phyloP scores from a whole-genome alignment of 2,329 filamentous ascomycete genomes.

The Thyridium curvatum region DNA sequence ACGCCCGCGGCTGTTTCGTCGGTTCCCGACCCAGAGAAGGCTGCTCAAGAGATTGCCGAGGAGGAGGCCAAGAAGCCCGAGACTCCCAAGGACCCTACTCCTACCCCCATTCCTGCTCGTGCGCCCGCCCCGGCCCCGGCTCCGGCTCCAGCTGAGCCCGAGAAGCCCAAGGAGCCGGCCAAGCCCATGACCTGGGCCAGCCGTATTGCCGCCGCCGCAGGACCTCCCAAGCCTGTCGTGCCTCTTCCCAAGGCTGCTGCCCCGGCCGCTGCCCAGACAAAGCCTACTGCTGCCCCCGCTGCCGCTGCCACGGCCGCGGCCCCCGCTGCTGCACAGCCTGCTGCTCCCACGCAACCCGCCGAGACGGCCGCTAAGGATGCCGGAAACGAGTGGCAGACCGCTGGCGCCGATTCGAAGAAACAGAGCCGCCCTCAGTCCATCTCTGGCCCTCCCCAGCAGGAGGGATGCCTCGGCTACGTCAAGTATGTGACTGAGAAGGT shows the following conservation, averaged over 20 bases:
- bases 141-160: conserved; percentile 33
- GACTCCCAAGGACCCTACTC: conserved; percentile 58
- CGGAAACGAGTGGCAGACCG: conserved; percentile 79
- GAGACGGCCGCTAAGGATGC: conserved; percentile 44
- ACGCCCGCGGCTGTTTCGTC: conserved; percentile 20
- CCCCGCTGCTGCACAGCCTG: conserved; percentile 1
- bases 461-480: conserved; percentile 80
- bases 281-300: conserved; percentile 38
- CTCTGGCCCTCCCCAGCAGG: conserved; percentile 53
- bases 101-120: conserved; percentile 39
- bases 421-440: conserved; percentile 69
- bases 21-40: conserved; percentile 42
- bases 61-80: conserved; percentile 53
- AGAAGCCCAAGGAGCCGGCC: conserved; percentile 38
- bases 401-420: conserved; percentile 75
- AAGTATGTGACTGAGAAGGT: conserved; percentile 94
- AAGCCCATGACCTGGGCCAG: conserved; percentile 74
- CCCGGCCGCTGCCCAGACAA: conserved; percentile 44
- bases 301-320: conserved; percentile 32
- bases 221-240: conserved; percentile 43
- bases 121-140: conserved; percentile 46
- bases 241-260: conserved; percentile 52
- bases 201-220: conserved; percentile 53
- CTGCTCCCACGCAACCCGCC: conserved; percentile 21
- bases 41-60: conserved; percentile 44